Percentiles rank a stretch among this genome's conserved stretches.
These are phyloP conservation scores for Ogataea trehalophila DNA, from an alignment of 805 yeast species.

Conservation along the genomic window DNA sequence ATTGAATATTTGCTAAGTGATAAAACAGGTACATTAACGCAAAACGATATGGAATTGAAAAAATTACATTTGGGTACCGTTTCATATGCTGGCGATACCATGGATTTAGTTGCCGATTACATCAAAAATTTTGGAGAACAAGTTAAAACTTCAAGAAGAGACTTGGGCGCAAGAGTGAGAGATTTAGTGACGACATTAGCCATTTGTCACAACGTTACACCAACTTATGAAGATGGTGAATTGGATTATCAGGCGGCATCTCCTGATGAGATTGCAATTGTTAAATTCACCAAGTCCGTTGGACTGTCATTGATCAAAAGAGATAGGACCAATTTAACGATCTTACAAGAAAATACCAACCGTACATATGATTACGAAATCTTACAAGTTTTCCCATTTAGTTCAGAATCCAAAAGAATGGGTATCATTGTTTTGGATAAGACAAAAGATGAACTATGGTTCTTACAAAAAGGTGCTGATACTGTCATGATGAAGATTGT, in stretches of 20 bases:
- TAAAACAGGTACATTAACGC: slow-evolving; percentile 96
- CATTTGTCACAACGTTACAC: slow-evolving; percentile 96
- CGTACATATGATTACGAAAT: slow-evolving; percentile 55
- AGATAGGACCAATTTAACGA: slow-evolving; percentile 70
- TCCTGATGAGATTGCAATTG: slow-evolving; percentile 98
- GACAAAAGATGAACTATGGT: slow-evolving; percentile 69
- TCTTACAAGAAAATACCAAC: slow-evolving; percentile 58
- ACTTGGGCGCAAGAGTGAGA: slow-evolving; percentile 68
- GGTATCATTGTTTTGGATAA: slow-evolving; percentile 74
- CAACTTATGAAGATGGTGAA: slow-evolving; percentile 74
- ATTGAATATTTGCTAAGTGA: slow-evolving; percentile 89
- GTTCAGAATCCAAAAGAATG: slow-evolving; percentile 94
- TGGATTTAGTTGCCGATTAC: slow-evolving; percentile 80
- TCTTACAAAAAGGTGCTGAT: slow-evolving; percentile 93
- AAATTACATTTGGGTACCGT: slow-evolving; percentile 90
- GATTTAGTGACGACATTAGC: slow-evolving; percentile 82
- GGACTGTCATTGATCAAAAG: slow-evolving; percentile 79
- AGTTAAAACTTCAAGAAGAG: slow-evolving; percentile 47
- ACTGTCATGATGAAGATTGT: slow-evolving; percentile 86
- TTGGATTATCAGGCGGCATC: slow-evolving; percentile 94
- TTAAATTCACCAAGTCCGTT: slow-evolving; percentile 79
- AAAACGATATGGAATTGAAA: slow-evolving; percentile 95
- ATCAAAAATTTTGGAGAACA: slow-evolving; percentile 35
- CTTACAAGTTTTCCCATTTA: slow-evolving; percentile 86
- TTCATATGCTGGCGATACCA: slow-evolving; percentile 85